Evolutionary conservation across 352 stramenopile genomes (phyloP).

Genomic region (Phytopythium vexans): DNA sequence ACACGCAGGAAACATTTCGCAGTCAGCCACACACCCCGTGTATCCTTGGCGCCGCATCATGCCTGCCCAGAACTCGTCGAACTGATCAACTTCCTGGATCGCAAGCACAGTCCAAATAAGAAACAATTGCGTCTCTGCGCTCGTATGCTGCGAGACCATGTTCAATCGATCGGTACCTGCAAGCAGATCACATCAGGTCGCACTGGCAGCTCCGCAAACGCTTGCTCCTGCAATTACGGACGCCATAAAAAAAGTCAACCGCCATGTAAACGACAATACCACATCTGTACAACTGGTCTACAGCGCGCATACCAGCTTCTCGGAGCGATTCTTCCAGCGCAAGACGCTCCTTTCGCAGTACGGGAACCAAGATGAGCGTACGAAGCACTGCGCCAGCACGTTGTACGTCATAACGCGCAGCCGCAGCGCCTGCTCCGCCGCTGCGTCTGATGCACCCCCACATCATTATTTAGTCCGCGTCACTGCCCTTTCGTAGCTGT

Average conservation of each 20-base stretch:
- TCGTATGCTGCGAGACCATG: neutral
- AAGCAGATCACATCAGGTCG: conserved; percentile 73
- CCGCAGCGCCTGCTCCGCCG: conserved; percentile 15
- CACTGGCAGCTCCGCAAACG: conserved; percentile 56
- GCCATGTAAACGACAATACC: too few species aligned
- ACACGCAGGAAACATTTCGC: neutral
- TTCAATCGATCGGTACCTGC: conserved; percentile 33
- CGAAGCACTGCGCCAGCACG: conserved; percentile 79
- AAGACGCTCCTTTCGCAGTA: conserved; percentile 64
- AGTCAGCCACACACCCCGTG: conserved; percentile 31
- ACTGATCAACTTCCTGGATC: conserved; percentile 73
- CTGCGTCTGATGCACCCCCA: conserved; percentile 7
- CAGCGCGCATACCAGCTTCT: conserved; percentile 40
- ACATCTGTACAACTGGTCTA: too few species aligned
- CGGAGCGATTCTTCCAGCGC: conserved; percentile 72
- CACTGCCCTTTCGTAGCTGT: too few species aligned
- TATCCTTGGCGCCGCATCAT: conserved; percentile 65
- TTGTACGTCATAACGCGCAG: conserved; percentile 87
- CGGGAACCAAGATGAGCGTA: conserved; percentile 75
- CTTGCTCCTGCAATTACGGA: conserved; percentile 29
- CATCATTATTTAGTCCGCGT: neutral
- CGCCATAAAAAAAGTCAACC: neutral
- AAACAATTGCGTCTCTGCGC: neutral
- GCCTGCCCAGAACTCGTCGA: conserved; percentile 61
- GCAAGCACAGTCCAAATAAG: neutral